A percentile compares a stretch with the other conserved stretches of the same genome.
Evolutionary conservation across 1,284 basidiomycete species (phyloP).

Genomic region (Austroboletus rostrupii): DNA sequence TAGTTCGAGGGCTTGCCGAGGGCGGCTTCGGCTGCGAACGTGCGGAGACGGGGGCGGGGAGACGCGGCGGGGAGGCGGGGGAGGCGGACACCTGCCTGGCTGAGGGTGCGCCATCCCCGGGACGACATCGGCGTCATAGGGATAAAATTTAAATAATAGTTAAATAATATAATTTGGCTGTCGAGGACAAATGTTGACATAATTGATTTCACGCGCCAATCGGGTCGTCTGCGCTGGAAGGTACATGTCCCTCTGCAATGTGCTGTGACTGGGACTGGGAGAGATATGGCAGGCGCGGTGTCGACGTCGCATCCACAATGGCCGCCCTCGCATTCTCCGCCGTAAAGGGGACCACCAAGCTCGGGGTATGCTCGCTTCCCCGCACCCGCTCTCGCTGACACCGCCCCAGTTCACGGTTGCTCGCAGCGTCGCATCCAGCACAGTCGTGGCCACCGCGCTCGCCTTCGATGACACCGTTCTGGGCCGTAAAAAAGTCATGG

Average conservation of each 20-base stretch:
- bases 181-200: slow-evolving; percentile 2
- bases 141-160: slow-evolving; percentile 5
- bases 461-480: slow-evolving; percentile 62
- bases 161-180: slow-evolving; percentile 4
- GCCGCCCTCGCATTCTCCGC: slow-evolving; percentile 61
- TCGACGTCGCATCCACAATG: slow-evolving; percentile 62
- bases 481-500: slow-evolving; percentile 53
- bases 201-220: slow-evolving; percentile 23
- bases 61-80: background rate
- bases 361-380: slow-evolving; percentile 49
- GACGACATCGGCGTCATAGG: slow-evolving; percentile 20
- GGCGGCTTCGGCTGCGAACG: slow-evolving; percentile 36
- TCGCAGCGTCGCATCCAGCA: slow-evolving; percentile 54
- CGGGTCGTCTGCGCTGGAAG: background rate
- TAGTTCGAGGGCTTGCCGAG: slow-evolving; percentile 58
- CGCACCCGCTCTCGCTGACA: slow-evolving; percentile 5
- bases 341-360: slow-evolving; percentile 61
- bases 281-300: slow-evolving; percentile 53
- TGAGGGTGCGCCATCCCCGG: slow-evolving; percentile 15
- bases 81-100: background rate
- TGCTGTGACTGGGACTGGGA: slow-evolving; percentile 44
- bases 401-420: slow-evolving; percentile 60
- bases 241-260: slow-evolving; percentile 17
- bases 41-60: slow-evolving; percentile 12
- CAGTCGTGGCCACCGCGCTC: slow-evolving; percentile 52